phyloP scores from a whole-genome alignment of 2,329 filamentous ascomycete genomes.

The Xylariaceae sp. region DNA sequence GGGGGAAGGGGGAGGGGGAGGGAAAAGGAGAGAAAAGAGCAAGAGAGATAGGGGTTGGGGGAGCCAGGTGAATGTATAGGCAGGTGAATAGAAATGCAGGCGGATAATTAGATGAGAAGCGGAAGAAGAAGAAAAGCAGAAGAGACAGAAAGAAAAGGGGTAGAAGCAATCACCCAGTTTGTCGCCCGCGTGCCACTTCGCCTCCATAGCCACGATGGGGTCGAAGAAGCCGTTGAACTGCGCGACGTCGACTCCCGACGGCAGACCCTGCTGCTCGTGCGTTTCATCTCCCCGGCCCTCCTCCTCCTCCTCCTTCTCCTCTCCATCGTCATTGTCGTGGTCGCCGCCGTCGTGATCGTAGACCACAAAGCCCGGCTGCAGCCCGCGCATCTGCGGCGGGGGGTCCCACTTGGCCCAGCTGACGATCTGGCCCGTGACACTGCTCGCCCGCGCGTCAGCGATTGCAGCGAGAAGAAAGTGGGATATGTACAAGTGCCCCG shows the following conservation, averaged over 20 bases:
- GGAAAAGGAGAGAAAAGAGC: background rate
- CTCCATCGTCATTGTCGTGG: background rate
- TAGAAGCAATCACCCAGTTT: slow-evolving; percentile 19
- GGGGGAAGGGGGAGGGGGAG: background rate
- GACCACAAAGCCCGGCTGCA: slow-evolving; percentile 13
- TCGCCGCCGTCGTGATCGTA: slow-evolving; percentile 12
- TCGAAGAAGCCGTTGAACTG: slow-evolving; percentile 17
- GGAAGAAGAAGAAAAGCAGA: background rate
- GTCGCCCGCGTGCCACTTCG: slow-evolving; percentile 17
- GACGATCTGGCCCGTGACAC: slow-evolving; percentile 11
- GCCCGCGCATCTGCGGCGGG: slow-evolving; percentile 11
- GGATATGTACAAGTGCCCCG: too few species aligned
- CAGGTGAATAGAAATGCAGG: background rate
- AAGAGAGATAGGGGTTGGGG: background rate
- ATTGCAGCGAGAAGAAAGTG: too few species aligned
- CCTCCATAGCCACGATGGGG: slow-evolving; percentile 10
- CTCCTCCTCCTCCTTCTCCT: slow-evolving; percentile 1
- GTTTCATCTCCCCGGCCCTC: slow-evolving; percentile 1
- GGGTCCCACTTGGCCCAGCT: slow-evolving; percentile 21
- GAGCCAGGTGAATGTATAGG: background rate
- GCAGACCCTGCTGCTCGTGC: slow-evolving; percentile 5
- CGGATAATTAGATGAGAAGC: background rate
- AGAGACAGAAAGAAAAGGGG: background rate
- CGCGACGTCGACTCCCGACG: slow-evolving; percentile 14
- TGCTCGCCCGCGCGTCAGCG: too few species aligned